These are phyloP conservation scores for Triticum urartu DNA, from an alignment of 176 grass and related monocot genomes.

Conservation along the genomic window DNA sequence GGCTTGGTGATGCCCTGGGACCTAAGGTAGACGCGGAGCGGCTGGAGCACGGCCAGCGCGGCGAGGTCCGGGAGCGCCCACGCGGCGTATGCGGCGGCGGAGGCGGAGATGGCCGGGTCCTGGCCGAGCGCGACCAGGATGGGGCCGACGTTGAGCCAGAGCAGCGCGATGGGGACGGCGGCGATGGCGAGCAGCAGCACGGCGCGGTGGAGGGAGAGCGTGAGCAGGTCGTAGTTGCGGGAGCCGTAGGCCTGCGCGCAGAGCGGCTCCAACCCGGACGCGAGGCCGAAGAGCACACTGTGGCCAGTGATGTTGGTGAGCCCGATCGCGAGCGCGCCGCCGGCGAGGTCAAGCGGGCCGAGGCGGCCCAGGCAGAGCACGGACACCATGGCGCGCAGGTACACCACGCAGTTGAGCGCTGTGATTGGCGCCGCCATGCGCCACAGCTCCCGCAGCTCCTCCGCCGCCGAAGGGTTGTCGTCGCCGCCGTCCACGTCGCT, in stretches of 20 bases:
- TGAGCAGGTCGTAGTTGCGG: constrained; percentile 70
- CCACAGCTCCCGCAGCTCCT: constrained; percentile 73
- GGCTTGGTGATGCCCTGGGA: constrained; percentile 89
- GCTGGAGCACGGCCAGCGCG: constrained; percentile 73
- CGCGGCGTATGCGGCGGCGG: constrained; percentile 62
- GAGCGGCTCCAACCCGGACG: constrained; percentile 81
- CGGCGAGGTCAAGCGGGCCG: constrained; percentile 79
- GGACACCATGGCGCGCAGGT: constrained; percentile 93
- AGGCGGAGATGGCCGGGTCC: constrained; percentile 77
- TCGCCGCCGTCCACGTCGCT: not conserved
- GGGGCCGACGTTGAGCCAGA: constrained; percentile 78
- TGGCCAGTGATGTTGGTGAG: constrained; percentile 98
- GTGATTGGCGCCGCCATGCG: constrained; percentile 78
- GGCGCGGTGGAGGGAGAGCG: constrained; percentile 84
- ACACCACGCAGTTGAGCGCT: constrained; percentile 86
- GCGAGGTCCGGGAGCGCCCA: constrained; percentile 86
- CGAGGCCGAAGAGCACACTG: constrained; percentile 90
- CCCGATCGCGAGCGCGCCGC: constrained; percentile 91
- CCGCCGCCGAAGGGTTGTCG: constrained; percentile 30
- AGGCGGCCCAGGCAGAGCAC: constrained; percentile 87
- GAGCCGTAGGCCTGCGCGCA: constrained; percentile 90
- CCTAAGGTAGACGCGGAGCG: constrained; percentile 86
- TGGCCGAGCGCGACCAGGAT: constrained; percentile 86
- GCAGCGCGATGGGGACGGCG: constrained; percentile 71
- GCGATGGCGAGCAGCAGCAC: constrained; percentile 71